Percentiles rank a stretch among this genome's conserved stretches.
These are phyloP conservation scores for Hanseniaspora valbyensis DNA, from an alignment of 805 yeast genomes.

Conservation along the genomic window DNA sequence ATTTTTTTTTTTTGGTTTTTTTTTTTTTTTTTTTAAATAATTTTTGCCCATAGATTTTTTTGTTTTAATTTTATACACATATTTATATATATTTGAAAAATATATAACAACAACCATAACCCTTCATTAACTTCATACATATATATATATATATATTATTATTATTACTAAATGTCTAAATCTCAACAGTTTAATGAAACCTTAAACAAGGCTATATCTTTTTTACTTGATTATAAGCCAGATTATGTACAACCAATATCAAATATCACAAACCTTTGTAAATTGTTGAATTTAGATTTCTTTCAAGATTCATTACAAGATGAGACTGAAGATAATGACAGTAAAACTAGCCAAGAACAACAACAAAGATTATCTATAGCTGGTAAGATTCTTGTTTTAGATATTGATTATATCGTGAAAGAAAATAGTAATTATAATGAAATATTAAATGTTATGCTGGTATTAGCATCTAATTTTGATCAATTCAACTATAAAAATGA, in stretches of 20 bases:
- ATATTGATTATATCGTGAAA: conserved; percentile 24
- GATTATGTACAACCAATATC: conserved; percentile 13
- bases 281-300: conserved; percentile 5
- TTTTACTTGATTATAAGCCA: conserved; percentile 7
- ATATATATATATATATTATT: too few relatives aligned
- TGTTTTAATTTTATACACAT: too few relatives aligned
- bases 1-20: too few relatives aligned
- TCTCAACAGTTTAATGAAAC: background rate
- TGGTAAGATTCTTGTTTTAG: conserved; percentile 30
- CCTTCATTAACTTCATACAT: too few relatives aligned
- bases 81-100: too few relatives aligned
- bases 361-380: conserved; percentile 29
- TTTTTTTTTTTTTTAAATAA: too few relatives aligned
- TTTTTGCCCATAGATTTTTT: too few relatives aligned
- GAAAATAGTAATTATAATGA: conserved; percentile 16
- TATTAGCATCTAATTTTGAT: conserved; percentile 30
- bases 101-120: too few relatives aligned
- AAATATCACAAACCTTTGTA: conserved; percentile 11
- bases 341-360: background rate
- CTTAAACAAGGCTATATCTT: background rate
- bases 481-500: conserved; percentile 27
- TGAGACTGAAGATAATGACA: background rate
- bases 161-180: background rate
- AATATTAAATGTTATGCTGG: conserved; percentile 29
- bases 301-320: conserved; percentile 14